These are phyloP conservation scores for Capsicum rhomboideum DNA, from an alignment of 257 asterid genomes.

Conservation along the genomic window DNA sequence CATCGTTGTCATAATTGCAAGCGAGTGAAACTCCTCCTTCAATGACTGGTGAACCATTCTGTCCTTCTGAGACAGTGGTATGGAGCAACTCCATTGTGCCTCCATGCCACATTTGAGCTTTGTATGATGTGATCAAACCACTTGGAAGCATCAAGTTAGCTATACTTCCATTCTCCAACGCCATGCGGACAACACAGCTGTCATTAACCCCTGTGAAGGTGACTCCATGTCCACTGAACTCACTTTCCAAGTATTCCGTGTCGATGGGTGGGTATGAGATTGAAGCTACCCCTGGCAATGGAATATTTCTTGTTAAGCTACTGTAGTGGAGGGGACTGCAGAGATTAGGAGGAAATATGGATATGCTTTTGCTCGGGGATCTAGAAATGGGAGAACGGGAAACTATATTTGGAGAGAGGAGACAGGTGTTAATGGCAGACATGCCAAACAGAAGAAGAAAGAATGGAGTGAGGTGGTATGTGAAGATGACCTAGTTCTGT, in stretches of 20 bases:
- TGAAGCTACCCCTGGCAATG: slow-evolving; percentile 23
- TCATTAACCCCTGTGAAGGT: slow-evolving; percentile 37
- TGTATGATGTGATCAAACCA: slow-evolving; percentile 74
- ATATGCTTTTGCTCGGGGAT: slow-evolving; percentile 1
- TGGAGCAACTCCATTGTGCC: slow-evolving; percentile 60
- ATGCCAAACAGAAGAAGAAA: slow-evolving; percentile 11
- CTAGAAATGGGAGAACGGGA: slow-evolving; percentile 3
- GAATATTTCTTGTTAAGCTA: slow-evolving; percentile 13
- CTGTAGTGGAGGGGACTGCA: neutral
- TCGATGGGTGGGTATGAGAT: slow-evolving; percentile 17
- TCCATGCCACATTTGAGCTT: slow-evolving; percentile 80
- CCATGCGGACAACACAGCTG: slow-evolving; percentile 41
- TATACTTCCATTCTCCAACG: slow-evolving; percentile 47
- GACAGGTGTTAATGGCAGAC: slow-evolving; percentile 11
- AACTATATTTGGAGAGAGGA: slow-evolving; percentile 8
- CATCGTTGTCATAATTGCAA: slow-evolving; percentile 20
- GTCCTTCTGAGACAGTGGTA: slow-evolving; percentile 40
- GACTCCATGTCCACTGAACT: slow-evolving; percentile 40
- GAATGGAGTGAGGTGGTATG: neutral
- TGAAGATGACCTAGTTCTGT: neutral
- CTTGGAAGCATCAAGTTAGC: slow-evolving; percentile 66
- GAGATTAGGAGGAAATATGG: neutral
- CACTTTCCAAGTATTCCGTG: slow-evolving; percentile 25
- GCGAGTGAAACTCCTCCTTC: slow-evolving; percentile 65
- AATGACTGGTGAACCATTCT: slow-evolving; percentile 23